Evolutionary conservation across 2,329 filamentous ascomycete species (phyloP).

Genomic region (Neofusicoccum laricinum): DNA sequence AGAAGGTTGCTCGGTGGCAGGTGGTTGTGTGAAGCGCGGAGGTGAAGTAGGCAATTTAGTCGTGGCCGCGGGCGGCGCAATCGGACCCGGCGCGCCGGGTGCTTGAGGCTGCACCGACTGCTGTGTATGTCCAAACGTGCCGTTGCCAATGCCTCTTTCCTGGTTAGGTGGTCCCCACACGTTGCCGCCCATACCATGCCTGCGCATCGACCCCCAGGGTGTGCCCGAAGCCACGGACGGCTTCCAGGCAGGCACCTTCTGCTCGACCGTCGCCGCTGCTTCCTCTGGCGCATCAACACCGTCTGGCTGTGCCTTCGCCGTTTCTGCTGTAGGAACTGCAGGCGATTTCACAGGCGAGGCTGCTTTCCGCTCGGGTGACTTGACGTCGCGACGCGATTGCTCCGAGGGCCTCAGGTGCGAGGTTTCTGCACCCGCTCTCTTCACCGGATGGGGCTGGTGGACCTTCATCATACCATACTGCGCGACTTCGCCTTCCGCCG

Average conservation of each 20-base stretch:
- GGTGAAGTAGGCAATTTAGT: conserved; percentile 13
- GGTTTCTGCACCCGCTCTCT: conserved; percentile 24
- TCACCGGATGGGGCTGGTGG: conserved; percentile 54
- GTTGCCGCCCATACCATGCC: conserved; percentile 39
- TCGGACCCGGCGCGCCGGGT: conserved; percentile 29
- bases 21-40: conserved; percentile 16
- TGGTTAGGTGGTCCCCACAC: conserved; percentile 71
- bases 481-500: conserved; percentile 55
- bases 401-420: background rate
- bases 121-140: conserved; percentile 64
- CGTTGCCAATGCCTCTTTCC: conserved; percentile 71
- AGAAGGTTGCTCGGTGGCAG: conserved; percentile 28
- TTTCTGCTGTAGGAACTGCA: background rate
- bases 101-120: background rate
- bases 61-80: conserved; percentile 23
- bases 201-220: conserved; percentile 4
- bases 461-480: conserved; percentile 64
- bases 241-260: conserved; percentile 43
- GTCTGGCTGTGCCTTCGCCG: background rate
- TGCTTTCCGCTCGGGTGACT: conserved; percentile 10
- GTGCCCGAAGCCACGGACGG: conserved; percentile 1
- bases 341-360: conserved; percentile 1
- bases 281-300: conserved; percentile 45
- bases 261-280: conserved; percentile 34
- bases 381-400: background rate